Evolutionary conservation across 73 alveolate genomes (phyloP), one percentile per base, ranked within the genome.

Genomic region (Paramecium biaurelia): DNA sequence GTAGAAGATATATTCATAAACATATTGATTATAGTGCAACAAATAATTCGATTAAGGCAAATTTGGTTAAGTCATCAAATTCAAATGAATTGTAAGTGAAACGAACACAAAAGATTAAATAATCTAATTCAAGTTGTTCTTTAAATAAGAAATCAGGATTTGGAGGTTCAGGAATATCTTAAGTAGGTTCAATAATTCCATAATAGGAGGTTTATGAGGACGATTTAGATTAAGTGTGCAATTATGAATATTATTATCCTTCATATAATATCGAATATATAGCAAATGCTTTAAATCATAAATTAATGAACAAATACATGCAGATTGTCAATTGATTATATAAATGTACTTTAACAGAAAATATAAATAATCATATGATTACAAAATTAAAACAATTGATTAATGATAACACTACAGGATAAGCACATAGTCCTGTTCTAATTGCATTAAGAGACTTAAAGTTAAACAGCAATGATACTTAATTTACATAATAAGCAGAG

Each of bases 301-400:
- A 58, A 21, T 58, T 2, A 28, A 24, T 28, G 18, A 10, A 9
- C 24, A 58, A 47, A 47, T 47, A 28, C 76, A 20, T 58, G 12
- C 18, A 21, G 37, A 26, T 63, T 24, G 43, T 58, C 34, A 63
- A 63, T 30, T 10, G 47, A 63, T 63, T 26, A 63, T 63, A 30
- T 63, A 30, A 32, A 30, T 30, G 43, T 63, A 53, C 68, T 63
- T 30, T 63, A 63, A 63, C 84, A 30, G 45, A 63, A 26, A 63
- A 32, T 63, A 32, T 63, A 63, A 12, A 12, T 63, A 63, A 53
- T 53, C 68, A 63, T 63, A 63, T 63, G 84, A 63, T 63, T 63
- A 63, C 84, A 30, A 63, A 63, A 63, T 63, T 63, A 63, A 63
- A 63, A 63, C 84, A 63, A 63, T 63, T 63, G 49, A 63, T 63